Conservation (phyloP, 2,329 filamentous ascomycete genomes). For the Neopestalotiopsis clavispora region DNA sequence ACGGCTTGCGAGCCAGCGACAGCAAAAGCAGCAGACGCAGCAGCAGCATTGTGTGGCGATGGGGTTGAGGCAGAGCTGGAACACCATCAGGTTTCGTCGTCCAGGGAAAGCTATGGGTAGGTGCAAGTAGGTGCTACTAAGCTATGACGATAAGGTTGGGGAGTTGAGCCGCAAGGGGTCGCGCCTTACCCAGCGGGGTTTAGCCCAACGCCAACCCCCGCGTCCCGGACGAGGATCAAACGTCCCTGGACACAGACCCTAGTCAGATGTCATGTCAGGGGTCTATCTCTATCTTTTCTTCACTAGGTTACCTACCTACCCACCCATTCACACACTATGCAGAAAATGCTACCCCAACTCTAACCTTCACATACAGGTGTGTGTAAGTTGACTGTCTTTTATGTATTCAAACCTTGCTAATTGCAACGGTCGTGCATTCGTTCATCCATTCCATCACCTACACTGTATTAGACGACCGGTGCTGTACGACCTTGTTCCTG, state of each 20-base stretch:
- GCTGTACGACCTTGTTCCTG: neutral
- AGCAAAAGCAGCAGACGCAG: neutral
- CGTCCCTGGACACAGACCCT: slow-evolving; percentile 27
- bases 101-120: slow-evolving; percentile 13
- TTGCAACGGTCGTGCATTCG: neutral
- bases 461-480: neutral
- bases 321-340: neutral
- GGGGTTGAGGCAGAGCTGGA: slow-evolving; percentile 52
- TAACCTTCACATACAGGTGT: neutral
- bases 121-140: slow-evolving; percentile 20
- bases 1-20: neutral
- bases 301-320: slow-evolving; percentile 2
- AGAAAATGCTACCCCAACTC: neutral
- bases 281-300: neutral
- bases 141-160: slow-evolving; percentile 31
- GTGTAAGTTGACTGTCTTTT: neutral
- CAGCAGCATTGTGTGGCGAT: slow-evolving; percentile 31
- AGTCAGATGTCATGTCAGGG: slow-evolving; percentile 12
- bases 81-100: slow-evolving; percentile 52
- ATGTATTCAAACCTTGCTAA: neutral
- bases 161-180: slow-evolving; percentile 25
- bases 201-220: slow-evolving; percentile 25
- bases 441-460: neutral
- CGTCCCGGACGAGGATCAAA: slow-evolving; percentile 28
- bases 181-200: slow-evolving; percentile 20